A percentile compares a stretch with the other conserved stretches of the same genome.
phyloP scores from a whole-genome alignment of 1,284 basidiomycete species.

The Xerocomus nothofagi region DNA sequence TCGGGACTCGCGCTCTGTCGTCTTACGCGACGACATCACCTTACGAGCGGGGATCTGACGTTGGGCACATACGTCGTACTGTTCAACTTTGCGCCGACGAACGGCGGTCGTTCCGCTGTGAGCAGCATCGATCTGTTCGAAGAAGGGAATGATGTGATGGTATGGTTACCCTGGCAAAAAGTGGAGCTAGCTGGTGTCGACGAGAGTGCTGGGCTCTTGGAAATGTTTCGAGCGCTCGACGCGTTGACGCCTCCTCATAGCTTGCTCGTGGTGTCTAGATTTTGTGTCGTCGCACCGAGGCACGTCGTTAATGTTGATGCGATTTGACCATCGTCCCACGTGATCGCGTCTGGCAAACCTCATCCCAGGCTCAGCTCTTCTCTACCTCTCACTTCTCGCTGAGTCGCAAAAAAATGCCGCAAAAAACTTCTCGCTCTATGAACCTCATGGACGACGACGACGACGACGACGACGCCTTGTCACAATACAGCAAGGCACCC shows the following conservation, averaged over 20 bases:
- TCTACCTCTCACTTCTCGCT: background rate
- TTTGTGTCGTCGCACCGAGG: slow-evolving; percentile 21
- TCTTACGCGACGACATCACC: slow-evolving; percentile 23
- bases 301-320: slow-evolving; percentile 1
- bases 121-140: slow-evolving; percentile 22
- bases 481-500: slow-evolving; percentile 19
- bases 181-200: slow-evolving; percentile 18
- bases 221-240: slow-evolving; percentile 26
- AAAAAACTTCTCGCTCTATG: slow-evolving; percentile 12
- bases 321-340: slow-evolving; percentile 11
- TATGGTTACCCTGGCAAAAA: slow-evolving; percentile 37
- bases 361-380: background rate
- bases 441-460: slow-evolving; percentile 12
- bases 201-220: slow-evolving; percentile 13
- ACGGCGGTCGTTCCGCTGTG: slow-evolving; percentile 13
- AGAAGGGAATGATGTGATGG: slow-evolving; percentile 28
- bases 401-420: slow-evolving; percentile 16
- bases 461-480: slow-evolving; percentile 16
- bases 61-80: slow-evolving; percentile 33
- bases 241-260: slow-evolving; percentile 31
- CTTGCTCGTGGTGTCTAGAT: slow-evolving; percentile 32
- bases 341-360: slow-evolving; percentile 8
- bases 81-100: slow-evolving; percentile 26
- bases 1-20: slow-evolving; percentile 32
- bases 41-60: slow-evolving; percentile 21